Evolutionary conservation across 176 grass and related monocot species (phyloP), one percentile per base, ranked within the genome.

Genomic region (Rhynchospora breviuscula): DNA sequence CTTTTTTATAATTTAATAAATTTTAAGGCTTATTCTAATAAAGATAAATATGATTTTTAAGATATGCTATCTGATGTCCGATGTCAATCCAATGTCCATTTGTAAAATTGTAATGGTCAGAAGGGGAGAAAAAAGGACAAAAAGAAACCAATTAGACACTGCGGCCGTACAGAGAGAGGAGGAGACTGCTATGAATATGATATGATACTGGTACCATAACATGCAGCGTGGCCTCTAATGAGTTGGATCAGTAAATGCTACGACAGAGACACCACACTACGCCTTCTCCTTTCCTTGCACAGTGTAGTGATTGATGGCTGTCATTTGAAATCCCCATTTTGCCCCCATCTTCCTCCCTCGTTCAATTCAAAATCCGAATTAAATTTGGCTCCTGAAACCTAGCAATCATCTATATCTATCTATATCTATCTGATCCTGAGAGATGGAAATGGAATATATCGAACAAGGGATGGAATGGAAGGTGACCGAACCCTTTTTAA

Each of bases 231-330:
- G 78, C 78, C 78, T 25, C 56, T 63, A 80, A 80, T 46, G 54
- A 59, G 23, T 11, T 79, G 53, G 44, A 81, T 45, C 56, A 63
- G 26, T 81, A 81, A 81, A 63, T 81, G 79, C 59, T 25, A 49
- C 35, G n/a, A 81, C 79, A 81, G 59, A 48, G 61, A 61, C 54
- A 2, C 26, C 19, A 54, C 56, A 59, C 21, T 57, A 78, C n/a
- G 12, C 22, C 72, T 13, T 19, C 51, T 56, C 35, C 35, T 40
- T 40, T 40, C 35, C 1, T 78, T 11, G 10, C 51, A 78, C 73
- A 53, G 48, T 78, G 14, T 56, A 52, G n/a, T 48, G 73, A 78
- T 54, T 48, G 73, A 78, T 54, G 19, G 33, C 66, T 6, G 23
- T 29, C 1, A 58, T 26, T 29, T 7, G 10, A 59, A 79, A 79